Conservation (phyloP, 257 asterid genomes). For the Solanum clarkiae region DNA sequence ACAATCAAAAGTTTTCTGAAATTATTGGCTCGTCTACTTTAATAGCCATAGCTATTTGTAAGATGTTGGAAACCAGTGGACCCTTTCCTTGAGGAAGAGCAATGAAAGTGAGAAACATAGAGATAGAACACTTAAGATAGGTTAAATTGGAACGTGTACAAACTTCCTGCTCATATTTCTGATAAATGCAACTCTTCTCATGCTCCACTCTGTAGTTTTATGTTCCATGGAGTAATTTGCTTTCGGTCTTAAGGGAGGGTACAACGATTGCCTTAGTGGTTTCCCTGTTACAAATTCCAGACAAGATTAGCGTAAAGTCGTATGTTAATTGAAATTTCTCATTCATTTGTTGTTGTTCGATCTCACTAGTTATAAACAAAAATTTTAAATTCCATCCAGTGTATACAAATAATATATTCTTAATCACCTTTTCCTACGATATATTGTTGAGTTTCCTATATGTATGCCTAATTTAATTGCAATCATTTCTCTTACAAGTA, state of each 20-base stretch:
- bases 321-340: background rate
- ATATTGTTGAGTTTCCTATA: background rate
- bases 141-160: background rate
- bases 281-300: background rate
- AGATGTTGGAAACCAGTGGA: background rate
- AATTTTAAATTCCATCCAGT: background rate
- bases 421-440: background rate
- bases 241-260: background rate
- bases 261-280: background rate
- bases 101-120: background rate
- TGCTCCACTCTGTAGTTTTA: background rate
- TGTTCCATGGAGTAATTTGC: background rate
- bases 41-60: background rate
- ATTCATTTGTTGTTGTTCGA: background rate
- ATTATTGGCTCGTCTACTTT: background rate
- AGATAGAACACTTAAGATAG: background rate
- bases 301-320: background rate
- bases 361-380: background rate
- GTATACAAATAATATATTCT: background rate
- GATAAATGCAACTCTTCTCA: background rate
- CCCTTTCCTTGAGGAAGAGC: background rate
- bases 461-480: background rate
- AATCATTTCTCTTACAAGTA: background rate
- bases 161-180: background rate
- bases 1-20: background rate